phyloP scores from a whole-genome alignment of 768 basidiomycete species.

The Lactarius vividus region DNA sequence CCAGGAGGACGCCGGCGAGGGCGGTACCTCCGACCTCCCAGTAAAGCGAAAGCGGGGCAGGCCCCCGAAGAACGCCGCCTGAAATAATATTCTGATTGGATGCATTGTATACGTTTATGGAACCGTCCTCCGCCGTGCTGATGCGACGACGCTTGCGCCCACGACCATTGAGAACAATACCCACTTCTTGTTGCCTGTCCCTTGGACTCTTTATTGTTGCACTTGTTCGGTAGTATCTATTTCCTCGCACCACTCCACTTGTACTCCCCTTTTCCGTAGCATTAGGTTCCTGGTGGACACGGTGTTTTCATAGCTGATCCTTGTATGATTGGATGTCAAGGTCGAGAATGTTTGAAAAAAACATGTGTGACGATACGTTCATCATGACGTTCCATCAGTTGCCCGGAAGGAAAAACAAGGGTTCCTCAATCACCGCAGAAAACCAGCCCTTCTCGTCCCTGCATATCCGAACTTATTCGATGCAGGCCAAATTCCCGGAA shows the following conservation, averaged over 20 bases:
- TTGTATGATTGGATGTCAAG: constrained; percentile 27
- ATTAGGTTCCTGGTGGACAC: constrained; percentile 28
- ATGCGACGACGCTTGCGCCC: constrained; percentile 30
- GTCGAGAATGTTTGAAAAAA: constrained; percentile 20
- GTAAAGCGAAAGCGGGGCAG: constrained; percentile 71
- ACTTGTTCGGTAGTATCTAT: constrained; percentile 24
- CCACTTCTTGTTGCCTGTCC: constrained; percentile 37
- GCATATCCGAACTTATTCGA: constrained; percentile 22
- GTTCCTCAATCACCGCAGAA: constrained; percentile 26
- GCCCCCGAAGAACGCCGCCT: constrained; percentile 46
- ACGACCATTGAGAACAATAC: constrained; percentile 37
- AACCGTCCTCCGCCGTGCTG: constrained; percentile 28
- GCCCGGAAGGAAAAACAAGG: not conserved
- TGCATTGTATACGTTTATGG: constrained; percentile 35
- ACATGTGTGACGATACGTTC: constrained; percentile 18
- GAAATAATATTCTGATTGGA: constrained; percentile 29
- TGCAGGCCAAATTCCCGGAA: constrained; percentile 25
- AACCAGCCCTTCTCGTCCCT: constrained; percentile 21
- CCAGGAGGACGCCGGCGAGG: constrained; percentile 39
- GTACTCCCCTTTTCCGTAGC: constrained; percentile 26
- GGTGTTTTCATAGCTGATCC: constrained; percentile 29
- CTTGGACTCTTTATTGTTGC: constrained; percentile 27
- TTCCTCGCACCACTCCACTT: constrained; percentile 24
- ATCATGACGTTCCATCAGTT: constrained; percentile 10
- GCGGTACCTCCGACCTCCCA: constrained; percentile 46